A percentile compares a stretch with the other conserved stretches of the same genome.
phyloP scores from a whole-genome alignment of 2,329 filamentous ascomycete genomes.

The Harringtonia aguacate region DNA sequence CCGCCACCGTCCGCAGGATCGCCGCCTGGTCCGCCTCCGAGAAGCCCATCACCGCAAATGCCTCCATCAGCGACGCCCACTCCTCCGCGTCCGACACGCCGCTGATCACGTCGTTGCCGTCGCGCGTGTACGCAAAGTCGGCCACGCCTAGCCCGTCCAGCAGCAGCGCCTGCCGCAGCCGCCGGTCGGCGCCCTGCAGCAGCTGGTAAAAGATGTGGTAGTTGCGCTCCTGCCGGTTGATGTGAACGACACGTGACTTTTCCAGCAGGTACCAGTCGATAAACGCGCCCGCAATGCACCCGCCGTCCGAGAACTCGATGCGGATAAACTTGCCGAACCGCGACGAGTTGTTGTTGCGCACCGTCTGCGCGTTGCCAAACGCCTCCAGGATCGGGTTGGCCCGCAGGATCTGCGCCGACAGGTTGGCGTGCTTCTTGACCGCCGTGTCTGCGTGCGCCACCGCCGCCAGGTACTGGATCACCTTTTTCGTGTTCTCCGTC shows the following conservation, averaged over 20 bases:
- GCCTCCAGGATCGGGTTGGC: constrained; percentile 97
- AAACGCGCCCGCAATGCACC: constrained; percentile 88
- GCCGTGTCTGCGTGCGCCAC: constrained; percentile 78
- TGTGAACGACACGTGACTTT: constrained; percentile 90
- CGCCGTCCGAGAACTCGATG: constrained; percentile 82
- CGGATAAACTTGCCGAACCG: constrained; percentile 98
- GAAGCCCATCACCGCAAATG: constrained; percentile 91
- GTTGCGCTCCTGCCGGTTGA: constrained; percentile 82
- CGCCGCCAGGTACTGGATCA: constrained; percentile 94
- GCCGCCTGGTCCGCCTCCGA: constrained; percentile 70
- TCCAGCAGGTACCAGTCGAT: constrained; percentile 98
- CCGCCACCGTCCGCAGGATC: constrained; percentile 80
- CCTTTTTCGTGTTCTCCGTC: constrained; percentile 98
- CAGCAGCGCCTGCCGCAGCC: constrained; percentile 66
- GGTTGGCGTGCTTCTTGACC: constrained; percentile 56
- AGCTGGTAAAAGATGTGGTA: constrained; percentile 98
- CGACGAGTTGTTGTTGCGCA: constrained; percentile 96
- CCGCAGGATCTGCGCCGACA: constrained; percentile 91
- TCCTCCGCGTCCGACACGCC: constrained; percentile 87
- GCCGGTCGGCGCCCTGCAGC: constrained; percentile 66
- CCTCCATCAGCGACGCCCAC: constrained; percentile 83
- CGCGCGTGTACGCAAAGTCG: constrained; percentile 83
- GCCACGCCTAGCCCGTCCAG: constrained; percentile 66
- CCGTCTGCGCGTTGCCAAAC: constrained; percentile 96
- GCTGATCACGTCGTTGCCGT: constrained; percentile 82